Conservation (phyloP, 2,329 filamentous ascomycete species). For the Pyrenochaeta sp. region DNA sequence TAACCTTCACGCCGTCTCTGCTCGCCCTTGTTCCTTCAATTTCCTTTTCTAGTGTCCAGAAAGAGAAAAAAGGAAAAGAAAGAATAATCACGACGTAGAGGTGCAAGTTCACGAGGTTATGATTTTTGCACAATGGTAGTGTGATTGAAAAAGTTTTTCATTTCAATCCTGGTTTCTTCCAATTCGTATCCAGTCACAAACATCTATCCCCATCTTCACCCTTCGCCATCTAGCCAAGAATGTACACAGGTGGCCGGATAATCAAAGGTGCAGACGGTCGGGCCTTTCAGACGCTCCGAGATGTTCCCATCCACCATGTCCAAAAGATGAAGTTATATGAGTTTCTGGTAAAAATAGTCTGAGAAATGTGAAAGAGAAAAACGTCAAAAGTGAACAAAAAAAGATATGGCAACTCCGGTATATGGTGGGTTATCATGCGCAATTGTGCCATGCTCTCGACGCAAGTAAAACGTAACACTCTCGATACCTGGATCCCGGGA, state of each 20-base stretch:
- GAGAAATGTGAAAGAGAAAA: constrained; percentile 15
- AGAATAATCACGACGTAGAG: too few species aligned
- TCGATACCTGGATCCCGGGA: constrained; percentile 16
- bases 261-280: not conserved
- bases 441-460: constrained; percentile 45
- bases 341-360: constrained; percentile 23
- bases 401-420: constrained; percentile 22
- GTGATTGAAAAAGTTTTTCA: not conserved
- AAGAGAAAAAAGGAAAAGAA: too few species aligned
- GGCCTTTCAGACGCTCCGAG: not conserved
- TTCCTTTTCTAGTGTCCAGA: too few species aligned
- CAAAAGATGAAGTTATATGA: constrained; percentile 22
- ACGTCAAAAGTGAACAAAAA: constrained; percentile 10
- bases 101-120: too few species aligned
- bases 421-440: constrained; percentile 19
- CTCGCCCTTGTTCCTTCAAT: too few species aligned
- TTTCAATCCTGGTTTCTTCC: not conserved
- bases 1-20: too few species aligned
- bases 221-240: not conserved
- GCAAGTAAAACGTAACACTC: constrained; percentile 30
- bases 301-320: not conserved
- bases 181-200: not conserved
- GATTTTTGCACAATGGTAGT: not conserved
- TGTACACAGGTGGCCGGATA: not conserved
- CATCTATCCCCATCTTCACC: not conserved